Conservation (phyloP, 495 filamentous ascomycete species). For the Penicillium angulare region DNA sequence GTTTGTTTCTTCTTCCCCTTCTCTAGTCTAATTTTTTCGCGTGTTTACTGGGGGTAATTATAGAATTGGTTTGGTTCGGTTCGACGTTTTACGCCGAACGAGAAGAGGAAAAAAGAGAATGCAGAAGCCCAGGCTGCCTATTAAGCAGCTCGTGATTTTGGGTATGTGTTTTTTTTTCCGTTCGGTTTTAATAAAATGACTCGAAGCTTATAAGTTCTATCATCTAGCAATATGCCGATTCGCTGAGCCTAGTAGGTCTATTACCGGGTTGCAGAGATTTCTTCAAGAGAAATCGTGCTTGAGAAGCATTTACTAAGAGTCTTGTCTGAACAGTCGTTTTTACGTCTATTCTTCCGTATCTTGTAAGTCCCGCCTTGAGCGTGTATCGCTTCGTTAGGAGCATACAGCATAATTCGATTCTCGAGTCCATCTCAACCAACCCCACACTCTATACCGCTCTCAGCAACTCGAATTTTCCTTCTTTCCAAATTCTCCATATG, state of each 20-base stretch:
- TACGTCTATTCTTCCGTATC: constrained; percentile 85
- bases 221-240: constrained; percentile 68
- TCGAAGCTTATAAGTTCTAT: neutral
- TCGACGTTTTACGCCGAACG: neutral
- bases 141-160: constrained; percentile 58
- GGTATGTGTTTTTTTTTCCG: constrained; percentile 49
- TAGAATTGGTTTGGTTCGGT: neutral
- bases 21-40: constrained; percentile 1
- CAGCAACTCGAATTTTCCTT: neutral
- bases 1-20: constrained; percentile 5
- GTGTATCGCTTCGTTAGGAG: no score
- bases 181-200: constrained; percentile 5
- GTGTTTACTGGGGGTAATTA: constrained; percentile 3
- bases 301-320: constrained; percentile 1
- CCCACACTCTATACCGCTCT: no score
- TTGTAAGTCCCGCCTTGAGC: constrained; percentile 52
- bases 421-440: no score
- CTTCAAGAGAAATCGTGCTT: neutral
- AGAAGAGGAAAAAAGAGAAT: neutral
- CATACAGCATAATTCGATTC: no score
- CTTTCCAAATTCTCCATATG: neutral
- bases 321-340: constrained; percentile 53
- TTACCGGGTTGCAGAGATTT: neutral
- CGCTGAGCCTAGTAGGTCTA: constrained; percentile 65
- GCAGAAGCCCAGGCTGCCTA: constrained; percentile 40